Evolutionary conservation across 768 basidiomycete genomes (phyloP).

Genomic region (Suillus clintonianus): DNA sequence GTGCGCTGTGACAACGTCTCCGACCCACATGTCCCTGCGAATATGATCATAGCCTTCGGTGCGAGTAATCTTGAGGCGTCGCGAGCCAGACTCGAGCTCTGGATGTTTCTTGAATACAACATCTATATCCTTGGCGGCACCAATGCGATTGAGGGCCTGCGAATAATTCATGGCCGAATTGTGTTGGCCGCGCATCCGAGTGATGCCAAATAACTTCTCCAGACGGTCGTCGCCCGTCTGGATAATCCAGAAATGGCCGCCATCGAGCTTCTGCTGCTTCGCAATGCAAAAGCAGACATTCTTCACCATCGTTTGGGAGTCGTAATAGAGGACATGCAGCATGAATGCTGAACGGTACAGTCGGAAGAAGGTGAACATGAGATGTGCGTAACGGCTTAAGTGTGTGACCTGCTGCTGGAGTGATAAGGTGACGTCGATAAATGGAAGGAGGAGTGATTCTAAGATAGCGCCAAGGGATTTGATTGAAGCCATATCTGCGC

Average conservation of each 20-base stretch:
- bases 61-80: slow-evolving; percentile 5
- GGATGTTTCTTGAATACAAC: slow-evolving; percentile 19
- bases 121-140: slow-evolving; percentile 18
- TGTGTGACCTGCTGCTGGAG: slow-evolving; percentile 29
- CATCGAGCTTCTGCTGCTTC: slow-evolving; percentile 20
- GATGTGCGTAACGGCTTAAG: slow-evolving; percentile 25
- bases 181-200: slow-evolving; percentile 23
- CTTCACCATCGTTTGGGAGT: slow-evolving; percentile 31
- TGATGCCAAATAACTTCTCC: slow-evolving; percentile 30
- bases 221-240: slow-evolving; percentile 30
- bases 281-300: too few relatives aligned
- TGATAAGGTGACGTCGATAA: slow-evolving; percentile 19
- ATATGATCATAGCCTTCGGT: slow-evolving; percentile 8
- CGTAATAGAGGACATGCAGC: slow-evolving; percentile 30
- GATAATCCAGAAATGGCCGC: slow-evolving; percentile 26
- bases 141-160: slow-evolving; percentile 6
- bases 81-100: slow-evolving; percentile 23
- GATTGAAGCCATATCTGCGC: background rate
- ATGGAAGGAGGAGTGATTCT: slow-evolving; percentile 23
- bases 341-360: too few relatives aligned
- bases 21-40: slow-evolving; percentile 9
- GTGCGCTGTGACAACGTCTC: background rate
- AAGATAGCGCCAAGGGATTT: slow-evolving; percentile 8
- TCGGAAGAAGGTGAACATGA: slow-evolving; percentile 27
- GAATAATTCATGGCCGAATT: slow-evolving; percentile 7